These are phyloP conservation scores for Dryas alaskensis DNA, from an alignment of 306 rosid genomes.

Conservation along the genomic window DNA sequence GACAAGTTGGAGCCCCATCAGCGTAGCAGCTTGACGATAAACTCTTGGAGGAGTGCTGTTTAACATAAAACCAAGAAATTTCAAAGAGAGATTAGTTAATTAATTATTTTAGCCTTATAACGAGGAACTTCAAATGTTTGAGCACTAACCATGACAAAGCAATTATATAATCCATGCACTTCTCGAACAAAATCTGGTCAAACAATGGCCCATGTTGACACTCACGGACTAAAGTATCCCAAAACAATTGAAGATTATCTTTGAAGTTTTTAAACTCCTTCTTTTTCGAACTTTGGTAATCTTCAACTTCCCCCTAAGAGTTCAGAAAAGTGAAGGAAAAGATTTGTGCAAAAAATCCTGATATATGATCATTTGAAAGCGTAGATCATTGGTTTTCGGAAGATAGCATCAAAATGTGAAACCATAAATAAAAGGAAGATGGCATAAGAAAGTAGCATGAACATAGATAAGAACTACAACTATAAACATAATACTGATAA, in stretches of 20 bases:
- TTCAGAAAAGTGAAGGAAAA: conserved; percentile 31
- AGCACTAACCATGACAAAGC: conserved; percentile 88
- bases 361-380: not conserved
- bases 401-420: not conserved
- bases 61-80: conserved; percentile 24
- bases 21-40: conserved; percentile 89
- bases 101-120: conserved; percentile 10
- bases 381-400: not conserved
- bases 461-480: not conserved
- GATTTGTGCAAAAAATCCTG: conserved; percentile 20
- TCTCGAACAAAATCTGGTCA: conserved; percentile 89
- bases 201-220: conserved; percentile 92
- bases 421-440: not conserved
- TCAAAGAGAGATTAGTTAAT: conserved; percentile 18
- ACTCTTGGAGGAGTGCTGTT: conserved; percentile 96
- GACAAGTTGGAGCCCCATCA: conserved; percentile 93
- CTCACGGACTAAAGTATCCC: conserved; percentile 81
- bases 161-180: conserved; percentile 96
- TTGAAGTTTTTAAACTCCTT: conserved; percentile 85
- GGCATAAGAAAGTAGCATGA: not conserved
- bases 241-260: conserved; percentile 80
- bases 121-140: conserved; percentile 20
- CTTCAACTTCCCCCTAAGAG: conserved; percentile 82
- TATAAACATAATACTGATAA: conserved; percentile 2
- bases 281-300: conserved; percentile 86